Conservation (phyloP, 2,329 filamentous ascomycete genomes). For the Cylindrodendrum hubeiense region DNA sequence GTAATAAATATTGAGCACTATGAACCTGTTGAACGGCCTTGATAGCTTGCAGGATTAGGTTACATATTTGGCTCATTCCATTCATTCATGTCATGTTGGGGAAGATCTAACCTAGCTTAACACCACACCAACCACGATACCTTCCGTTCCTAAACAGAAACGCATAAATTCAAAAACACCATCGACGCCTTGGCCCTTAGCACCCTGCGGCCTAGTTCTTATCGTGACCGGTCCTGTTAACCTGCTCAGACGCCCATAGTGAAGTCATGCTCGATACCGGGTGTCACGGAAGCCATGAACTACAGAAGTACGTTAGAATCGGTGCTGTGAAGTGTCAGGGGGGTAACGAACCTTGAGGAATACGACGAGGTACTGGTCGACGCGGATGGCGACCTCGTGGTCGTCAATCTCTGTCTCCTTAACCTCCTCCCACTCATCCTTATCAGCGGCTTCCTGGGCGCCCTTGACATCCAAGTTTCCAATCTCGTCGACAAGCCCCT, state of each 20-base stretch:
- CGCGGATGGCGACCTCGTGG: constrained; percentile 81
- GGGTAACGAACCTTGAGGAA: constrained; percentile 78
- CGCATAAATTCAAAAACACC: constrained; percentile 31
- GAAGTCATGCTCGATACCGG: constrained; percentile 95
- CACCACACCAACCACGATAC: constrained; percentile 2
- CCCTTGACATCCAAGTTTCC: constrained; percentile 71
- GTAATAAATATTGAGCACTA: too few species aligned
- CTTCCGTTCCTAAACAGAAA: not conserved
- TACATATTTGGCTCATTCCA: constrained; percentile 6
- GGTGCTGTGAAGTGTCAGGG: not conserved
- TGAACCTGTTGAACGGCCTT: too few species aligned
- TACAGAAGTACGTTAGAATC: constrained; percentile 41
- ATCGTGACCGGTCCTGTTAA: constrained; percentile 6
- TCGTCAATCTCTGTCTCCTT: constrained; percentile 73
- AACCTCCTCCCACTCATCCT: constrained; percentile 76
- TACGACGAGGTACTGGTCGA: constrained; percentile 90
- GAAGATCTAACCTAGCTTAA: constrained; percentile 29
- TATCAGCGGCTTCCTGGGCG: constrained; percentile 64
- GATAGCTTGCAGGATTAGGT: too few species aligned
- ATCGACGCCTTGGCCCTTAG: constrained; percentile 33
- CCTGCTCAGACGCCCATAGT: constrained; percentile 41
- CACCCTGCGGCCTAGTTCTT: constrained; percentile 10
- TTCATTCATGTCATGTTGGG: constrained; percentile 22
- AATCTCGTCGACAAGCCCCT: constrained; percentile 87
- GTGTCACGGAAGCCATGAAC: constrained; percentile 91